These are phyloP conservation scores for Dillenia suffruticosa DNA, from an alignment of 164 flowering plant species.

Conservation along the genomic window DNA sequence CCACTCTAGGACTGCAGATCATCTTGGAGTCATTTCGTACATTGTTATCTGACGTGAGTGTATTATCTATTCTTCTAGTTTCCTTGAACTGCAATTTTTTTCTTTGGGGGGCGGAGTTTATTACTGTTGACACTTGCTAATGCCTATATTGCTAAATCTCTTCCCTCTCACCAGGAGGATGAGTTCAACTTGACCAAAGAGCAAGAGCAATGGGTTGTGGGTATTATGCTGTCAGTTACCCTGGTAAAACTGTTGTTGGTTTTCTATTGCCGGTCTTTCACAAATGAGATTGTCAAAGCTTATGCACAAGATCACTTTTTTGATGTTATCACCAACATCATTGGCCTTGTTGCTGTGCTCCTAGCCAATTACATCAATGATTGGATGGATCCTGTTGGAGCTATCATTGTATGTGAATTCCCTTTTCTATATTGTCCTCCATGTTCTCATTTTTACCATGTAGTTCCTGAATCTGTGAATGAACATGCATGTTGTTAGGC, in stretches of 20 bases:
- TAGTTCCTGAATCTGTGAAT: no score
- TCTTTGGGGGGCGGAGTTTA: neutral
- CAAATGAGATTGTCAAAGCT: constrained; percentile 89
- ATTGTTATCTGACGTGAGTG: constrained; percentile 57
- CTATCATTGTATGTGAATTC: constrained; percentile 71
- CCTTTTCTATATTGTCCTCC: constrained; percentile 1
- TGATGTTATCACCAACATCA: constrained; percentile 81
- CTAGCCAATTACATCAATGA: constrained; percentile 66
- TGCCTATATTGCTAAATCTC: neutral
- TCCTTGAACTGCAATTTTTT: neutral
- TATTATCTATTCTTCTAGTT: neutral
- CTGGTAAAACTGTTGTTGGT: constrained; percentile 57
- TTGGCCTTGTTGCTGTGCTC: constrained; percentile 77
- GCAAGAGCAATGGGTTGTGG: constrained; percentile 74
- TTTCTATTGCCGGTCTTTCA: constrained; percentile 75
- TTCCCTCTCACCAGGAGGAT: constrained; percentile 30
- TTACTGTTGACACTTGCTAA: neutral
- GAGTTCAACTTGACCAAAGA: constrained; percentile 53
- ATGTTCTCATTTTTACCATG: no score
- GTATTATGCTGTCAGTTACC: constrained; percentile 80
- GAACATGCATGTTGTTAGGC: neutral
- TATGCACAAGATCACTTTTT: constrained; percentile 95
- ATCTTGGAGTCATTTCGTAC: constrained; percentile 73
- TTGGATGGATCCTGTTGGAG: constrained; percentile 94
- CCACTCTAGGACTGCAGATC: constrained; percentile 86